phyloP scores from a whole-genome alignment of 1,284 basidiomycete species.

The Amylostereum areolatum region DNA sequence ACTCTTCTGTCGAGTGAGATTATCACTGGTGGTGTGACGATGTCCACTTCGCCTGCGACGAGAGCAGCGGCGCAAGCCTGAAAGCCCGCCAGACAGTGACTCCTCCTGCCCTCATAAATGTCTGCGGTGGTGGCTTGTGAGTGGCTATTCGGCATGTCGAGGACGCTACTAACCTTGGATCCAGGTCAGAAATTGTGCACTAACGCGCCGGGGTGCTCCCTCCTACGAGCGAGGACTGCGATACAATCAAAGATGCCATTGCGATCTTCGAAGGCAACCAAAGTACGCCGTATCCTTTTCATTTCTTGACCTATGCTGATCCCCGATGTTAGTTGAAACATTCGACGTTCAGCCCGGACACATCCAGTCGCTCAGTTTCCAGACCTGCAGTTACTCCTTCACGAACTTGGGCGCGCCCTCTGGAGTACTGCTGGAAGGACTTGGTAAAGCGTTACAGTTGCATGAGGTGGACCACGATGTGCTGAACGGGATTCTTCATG shows the following conservation, averaged over 20 bases:
- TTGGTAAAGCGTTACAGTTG: not conserved
- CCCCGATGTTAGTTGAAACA: slow-evolving; percentile 14
- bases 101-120: slow-evolving; percentile 7
- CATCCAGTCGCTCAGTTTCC: slow-evolving; percentile 20
- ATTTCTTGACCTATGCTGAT: not conserved
- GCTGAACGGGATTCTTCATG: no score
- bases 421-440: slow-evolving; percentile 19
- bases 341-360: slow-evolving; percentile 19
- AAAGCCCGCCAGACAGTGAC: not conserved
- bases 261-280: slow-evolving; percentile 17
- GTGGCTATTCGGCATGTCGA: slow-evolving; percentile 1
- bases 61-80: no score
- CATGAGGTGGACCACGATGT: not conserved
- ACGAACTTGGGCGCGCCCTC: slow-evolving; percentile 16
- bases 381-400: slow-evolving; percentile 23
- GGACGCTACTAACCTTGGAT: not conserved
- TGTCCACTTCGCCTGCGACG: no score
- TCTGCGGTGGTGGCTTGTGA: slow-evolving; percentile 17
- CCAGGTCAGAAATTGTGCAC: slow-evolving; percentile 15
- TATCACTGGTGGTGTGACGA: no score
- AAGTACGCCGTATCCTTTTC: slow-evolving; percentile 6
- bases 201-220: slow-evolving; percentile 16
- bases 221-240: slow-evolving; percentile 21
- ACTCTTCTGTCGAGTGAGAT: not conserved
- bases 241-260: slow-evolving; percentile 19